These are phyloP conservation scores for Phytophthora ohioensis DNA, from an alignment of 352 stramenopile genomes.

Conservation along the genomic window DNA sequence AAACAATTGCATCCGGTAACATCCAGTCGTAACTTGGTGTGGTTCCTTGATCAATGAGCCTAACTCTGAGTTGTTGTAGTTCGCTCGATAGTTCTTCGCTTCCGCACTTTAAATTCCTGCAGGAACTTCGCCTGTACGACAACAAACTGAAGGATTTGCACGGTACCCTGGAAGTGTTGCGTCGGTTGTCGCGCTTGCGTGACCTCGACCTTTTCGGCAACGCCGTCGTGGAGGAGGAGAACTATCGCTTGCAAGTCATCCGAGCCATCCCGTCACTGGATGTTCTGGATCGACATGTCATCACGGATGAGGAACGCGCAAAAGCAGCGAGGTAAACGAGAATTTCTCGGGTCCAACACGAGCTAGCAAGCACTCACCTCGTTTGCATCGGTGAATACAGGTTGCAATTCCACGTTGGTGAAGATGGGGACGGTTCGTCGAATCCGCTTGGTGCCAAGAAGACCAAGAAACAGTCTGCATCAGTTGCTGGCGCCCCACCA, in stretches of 20 bases:
- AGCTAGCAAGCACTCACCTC: background rate
- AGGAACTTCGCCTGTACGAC: slow-evolving; percentile 77
- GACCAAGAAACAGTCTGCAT: slow-evolving; percentile 30
- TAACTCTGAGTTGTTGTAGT: slow-evolving; percentile 22
- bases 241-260: slow-evolving; percentile 88
- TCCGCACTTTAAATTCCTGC: slow-evolving; percentile 81
- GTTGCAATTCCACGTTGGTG: slow-evolving; percentile 23
- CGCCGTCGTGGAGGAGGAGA: slow-evolving; percentile 81
- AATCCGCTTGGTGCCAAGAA: slow-evolving; percentile 18
- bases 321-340: slow-evolving; percentile 46
- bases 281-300: slow-evolving; percentile 82
- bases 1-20: slow-evolving; percentile 81
- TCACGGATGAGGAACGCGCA: slow-evolving; percentile 74
- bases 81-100: slow-evolving; percentile 60
- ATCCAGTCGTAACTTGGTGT: background rate
- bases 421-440: slow-evolving; percentile 20
- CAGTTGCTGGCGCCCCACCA: slow-evolving; percentile 42
- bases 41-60: background rate
- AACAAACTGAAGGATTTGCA: slow-evolving; percentile 87
- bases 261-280: slow-evolving; percentile 73
- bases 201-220: slow-evolving; percentile 89
- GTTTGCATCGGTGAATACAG: slow-evolving; percentile 12
- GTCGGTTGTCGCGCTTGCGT: slow-evolving; percentile 68
- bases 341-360: background rate
- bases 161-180: slow-evolving; percentile 54